Evolutionary conservation across 495 filamentous ascomycete genomes (phyloP), one percentile per base, ranked within the genome.

Genomic region (Aspergillus avenaceus): DNA sequence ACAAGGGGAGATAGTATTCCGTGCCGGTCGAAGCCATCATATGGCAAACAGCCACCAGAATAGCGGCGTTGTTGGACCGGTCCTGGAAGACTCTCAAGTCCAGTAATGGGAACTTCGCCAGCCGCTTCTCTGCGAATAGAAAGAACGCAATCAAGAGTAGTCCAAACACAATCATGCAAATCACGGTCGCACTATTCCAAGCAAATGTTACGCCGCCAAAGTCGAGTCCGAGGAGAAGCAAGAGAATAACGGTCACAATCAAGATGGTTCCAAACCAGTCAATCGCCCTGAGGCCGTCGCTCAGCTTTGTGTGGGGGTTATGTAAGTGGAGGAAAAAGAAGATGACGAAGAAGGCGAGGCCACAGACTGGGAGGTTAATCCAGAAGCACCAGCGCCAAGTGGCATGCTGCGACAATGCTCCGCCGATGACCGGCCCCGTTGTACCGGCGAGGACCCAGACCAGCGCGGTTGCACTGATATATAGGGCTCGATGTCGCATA

Each of bases 141-240:
- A 90, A 92, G n/a, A 86, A 45, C 5, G 47, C 67, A 9, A 81
- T 64, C 9, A 73, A 71, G 5, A 83, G 27, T 22, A 79, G 19
- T 3, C 87, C 86, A 60, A 90, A 87, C 9, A 90, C 66, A 32
- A 92, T 67, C 26, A 91, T 70, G 64, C 86, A 88, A 41, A 91
- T 65, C 28, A 90, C 84, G 0, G 71, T 81, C 0, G 83, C 65
- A 12, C 83, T 87, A 32, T 55, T 52, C 87, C 87, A 91, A 9
- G 85, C 81, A 52, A 74, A 74, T 1, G 69, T 67, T 5, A 84
- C 77, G 14, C 86, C 88, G 26, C 86, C 86, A 49, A 81, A 82
- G 58, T 85, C 80, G 18, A 91, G 72, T 11, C 82, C 86, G 5
- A 90, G 74, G 27, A 90, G 74, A 50, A 91, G 66, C 75, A 90